phyloP scores from a whole-genome alignment of 768 basidiomycete genomes.

The Mycena floridula region DNA sequence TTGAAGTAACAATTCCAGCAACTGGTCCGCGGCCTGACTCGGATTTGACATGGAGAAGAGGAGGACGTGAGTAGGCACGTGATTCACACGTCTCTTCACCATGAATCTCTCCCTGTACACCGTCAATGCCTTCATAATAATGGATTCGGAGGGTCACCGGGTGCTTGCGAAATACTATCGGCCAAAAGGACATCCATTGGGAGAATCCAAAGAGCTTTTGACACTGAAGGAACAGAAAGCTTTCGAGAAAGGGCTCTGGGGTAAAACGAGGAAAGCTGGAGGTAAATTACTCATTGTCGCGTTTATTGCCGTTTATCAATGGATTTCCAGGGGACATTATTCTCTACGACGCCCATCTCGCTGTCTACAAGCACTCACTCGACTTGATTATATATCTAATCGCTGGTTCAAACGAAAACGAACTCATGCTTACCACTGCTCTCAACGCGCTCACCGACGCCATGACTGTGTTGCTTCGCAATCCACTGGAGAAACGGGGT shows the following conservation, averaged over 20 bases:
- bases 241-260: constrained; percentile 93
- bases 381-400: constrained; percentile 95
- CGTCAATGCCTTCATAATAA: constrained; percentile 80
- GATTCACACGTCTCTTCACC: neutral
- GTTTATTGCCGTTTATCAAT: neutral
- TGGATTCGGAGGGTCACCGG: constrained; percentile 93
- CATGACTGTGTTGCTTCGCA: constrained; percentile 76
- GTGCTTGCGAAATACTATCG: constrained; percentile 95
- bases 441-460: constrained; percentile 85
- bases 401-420: constrained; percentile 84
- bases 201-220: constrained; percentile 56
- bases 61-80: constrained; percentile 1
- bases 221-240: constrained; percentile 88
- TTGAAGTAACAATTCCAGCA: constrained; percentile 70
- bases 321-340: constrained; percentile 78
- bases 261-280: constrained; percentile 92
- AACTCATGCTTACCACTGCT: constrained; percentile 89
- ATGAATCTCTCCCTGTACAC: constrained; percentile 89
- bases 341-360: constrained; percentile 83
- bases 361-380: constrained; percentile 89
- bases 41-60: constrained; percentile 42
- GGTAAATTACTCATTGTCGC: too few relatives aligned
- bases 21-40: constrained; percentile 54
- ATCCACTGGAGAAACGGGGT: constrained; percentile 91
- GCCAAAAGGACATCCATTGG: constrained; percentile 57